Percentiles rank a stretch among this genome's conserved stretches.
These are phyloP conservation scores for Fusarium proliferatum DNA, from an alignment of 2,329 filamentous ascomycete species.

Conservation along the genomic window DNA sequence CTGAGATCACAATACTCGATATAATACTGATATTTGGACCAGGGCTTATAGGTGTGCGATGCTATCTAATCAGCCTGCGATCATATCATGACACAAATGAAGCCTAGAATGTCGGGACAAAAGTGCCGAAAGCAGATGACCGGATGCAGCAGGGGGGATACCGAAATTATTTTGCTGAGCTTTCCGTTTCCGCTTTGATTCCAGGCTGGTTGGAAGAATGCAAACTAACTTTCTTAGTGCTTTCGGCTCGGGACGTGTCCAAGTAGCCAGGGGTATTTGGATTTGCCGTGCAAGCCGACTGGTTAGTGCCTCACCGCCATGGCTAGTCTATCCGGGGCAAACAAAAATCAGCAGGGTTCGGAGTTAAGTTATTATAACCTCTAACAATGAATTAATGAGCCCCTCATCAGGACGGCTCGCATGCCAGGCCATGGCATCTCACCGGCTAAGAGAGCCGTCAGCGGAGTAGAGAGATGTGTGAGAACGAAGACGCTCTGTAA, in stretches of 20 bases:
- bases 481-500: neutral
- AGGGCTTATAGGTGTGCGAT: accelerated
- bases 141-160: neutral
- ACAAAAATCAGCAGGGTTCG: neutral
- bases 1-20: neutral
- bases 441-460: neutral
- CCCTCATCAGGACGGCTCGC: neutral
- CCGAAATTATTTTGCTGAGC: neutral
- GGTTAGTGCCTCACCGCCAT: neutral
- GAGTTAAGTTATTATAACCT: neutral
- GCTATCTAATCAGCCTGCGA: neutral
- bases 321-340: accelerated
- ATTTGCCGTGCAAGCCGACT: neutral
- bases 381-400: too few relatives aligned
- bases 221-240: neutral
- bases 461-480: neutral
- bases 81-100: neutral
- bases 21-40: neutral
- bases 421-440: neutral
- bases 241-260: neutral
- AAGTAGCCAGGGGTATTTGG: accelerated
- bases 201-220: neutral
- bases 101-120: neutral
- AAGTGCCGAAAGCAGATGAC: neutral
- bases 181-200: neutral